Evolutionary conservation across 1,284 basidiomycete species (phyloP), one percentile per base, ranked within the genome.

Genomic region (Cystobasidium pallidum): DNA sequence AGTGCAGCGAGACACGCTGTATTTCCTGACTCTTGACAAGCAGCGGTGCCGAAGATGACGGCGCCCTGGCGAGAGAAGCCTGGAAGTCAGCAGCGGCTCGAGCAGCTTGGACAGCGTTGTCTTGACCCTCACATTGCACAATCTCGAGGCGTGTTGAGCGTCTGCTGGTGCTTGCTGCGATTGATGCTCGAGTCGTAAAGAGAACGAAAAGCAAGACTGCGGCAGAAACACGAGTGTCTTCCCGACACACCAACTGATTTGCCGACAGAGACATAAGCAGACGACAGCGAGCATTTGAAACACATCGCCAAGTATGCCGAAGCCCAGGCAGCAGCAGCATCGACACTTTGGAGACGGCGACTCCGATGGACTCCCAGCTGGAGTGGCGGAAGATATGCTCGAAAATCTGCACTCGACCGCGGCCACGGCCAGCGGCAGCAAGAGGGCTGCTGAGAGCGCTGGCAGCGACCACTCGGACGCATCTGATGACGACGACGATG

Each of bases 1-100:
- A 51, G 45, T 70, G 66, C 30, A 74, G 66, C 30, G 74, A 66
- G 6, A 75, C 26, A 10, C 30, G 52, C 43, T 64, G 62, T 47
- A 64, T 64, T 41, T 64, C 62, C 24, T 41, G 45, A 52, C 62
- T 64, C 62, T 64, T 64, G 62, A 64, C 62, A 47, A 64, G 62
- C 62, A 64, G 45, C 49, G 49, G 36, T 34, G 52, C 49, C 47
- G 63, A 36, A n/a, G 64, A 26, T 43, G 64, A 15, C n/a, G 64
- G 45, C 49, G 64, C 45, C 62, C 62, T 64, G 43, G 62, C 2
- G 43, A 24, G 39, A 32, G 17, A 39, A 11, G 43, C 8, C n/a
- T n/a, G 36, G 10, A 24, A 24, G 36, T 34, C 30, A 36, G 32
- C 11, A 24, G 36, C 21, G 11, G 15, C 24, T 36, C 11, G n/a